Evolutionary conservation across 2,329 filamentous ascomycete genomes (phyloP), one percentile per base, ranked within the genome.

Genomic region (Claviceps maximensis): DNA sequence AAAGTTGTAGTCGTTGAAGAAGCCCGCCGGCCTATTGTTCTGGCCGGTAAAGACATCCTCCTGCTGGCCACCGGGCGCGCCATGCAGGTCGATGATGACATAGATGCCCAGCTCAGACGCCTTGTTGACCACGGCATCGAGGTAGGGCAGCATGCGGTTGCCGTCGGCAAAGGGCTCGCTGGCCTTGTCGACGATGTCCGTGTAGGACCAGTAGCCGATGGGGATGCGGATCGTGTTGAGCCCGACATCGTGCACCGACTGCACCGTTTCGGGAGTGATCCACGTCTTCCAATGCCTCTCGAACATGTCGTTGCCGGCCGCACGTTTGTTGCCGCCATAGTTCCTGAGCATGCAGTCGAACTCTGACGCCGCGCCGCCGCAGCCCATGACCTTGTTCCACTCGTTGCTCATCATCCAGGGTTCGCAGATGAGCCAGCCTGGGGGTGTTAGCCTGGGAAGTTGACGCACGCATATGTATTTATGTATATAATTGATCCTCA

Each of bases 1-100:
- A 61, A 77, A 83, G 61, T 83, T 71, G 58, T 74, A 75, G 36
- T 72, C 66, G 10, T 71, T 66, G 62, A 78, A 84, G 64, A 83
- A 83, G 2, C 75, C 76, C 0, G 77, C 58, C 5, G 58, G 58
- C 41, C 52, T 54, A 47, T 57, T 56, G 38, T 54, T 53, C 44
- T 63, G 65, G 66, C 73, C 74, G 2, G 74, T 77, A 56, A 74
- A 73, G 8, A 69, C 57, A 49, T 78, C 55, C 36, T 71, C 3
- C 61, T 55, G 5, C 53, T 78, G 74, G 2, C 73, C 73, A 33
- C 70, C 73, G 1, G 75, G 74, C 0, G 71, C 72, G 21, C 74
- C 75, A 58, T 78, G 75, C 42, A 60, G 53, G 29, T 60, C 58
- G 33, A 60, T 55, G 55, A 66, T 65, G 38, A 66, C 64, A 50